phyloP scores from a whole-genome alignment of 2,329 filamentous ascomycete genomes.

The Onygenales sp. region DNA sequence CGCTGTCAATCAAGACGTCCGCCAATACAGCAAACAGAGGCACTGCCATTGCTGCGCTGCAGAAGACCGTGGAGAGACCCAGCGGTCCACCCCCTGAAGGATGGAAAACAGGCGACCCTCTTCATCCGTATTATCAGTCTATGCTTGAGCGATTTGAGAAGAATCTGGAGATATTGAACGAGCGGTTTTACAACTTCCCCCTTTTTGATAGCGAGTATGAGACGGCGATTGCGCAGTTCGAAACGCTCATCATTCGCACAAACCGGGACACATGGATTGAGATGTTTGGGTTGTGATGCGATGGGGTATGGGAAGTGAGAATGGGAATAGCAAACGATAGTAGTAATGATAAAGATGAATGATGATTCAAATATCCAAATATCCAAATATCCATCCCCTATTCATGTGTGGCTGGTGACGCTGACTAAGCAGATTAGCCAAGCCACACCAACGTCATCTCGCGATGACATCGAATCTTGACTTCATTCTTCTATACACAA shows the following conservation, averaged over 20 bases:
- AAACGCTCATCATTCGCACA: conserved; percentile 9
- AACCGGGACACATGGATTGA: conserved; percentile 12
- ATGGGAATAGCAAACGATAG: no score
- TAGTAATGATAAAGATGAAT: no score
- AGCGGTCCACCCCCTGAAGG: conserved; percentile 8
- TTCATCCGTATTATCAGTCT: conserved; percentile 12
- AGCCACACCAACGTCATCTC: no score
- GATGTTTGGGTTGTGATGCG: conserved; percentile 7
- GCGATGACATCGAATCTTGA: no score
- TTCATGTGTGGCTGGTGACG: no score
- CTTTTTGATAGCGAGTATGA: background rate
- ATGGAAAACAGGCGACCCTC: conserved; percentile 7
- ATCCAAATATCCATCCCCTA: no score
- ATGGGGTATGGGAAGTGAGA: background rate
- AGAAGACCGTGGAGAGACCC: conserved; percentile 5
- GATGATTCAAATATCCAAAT: no score
- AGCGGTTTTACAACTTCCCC: background rate
- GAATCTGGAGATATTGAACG: conserved; percentile 5
- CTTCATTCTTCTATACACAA: no score
- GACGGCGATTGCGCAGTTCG: conserved; percentile 3
- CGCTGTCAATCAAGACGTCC: conserved; percentile 8
- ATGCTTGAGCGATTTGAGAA: conserved; percentile 11
- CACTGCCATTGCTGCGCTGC: conserved; percentile 7
- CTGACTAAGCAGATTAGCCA: no score
- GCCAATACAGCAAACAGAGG: conserved; percentile 6